These are phyloP conservation scores for Inga oerstediana DNA, from an alignment of 306 rosid species.

Conservation along the genomic window DNA sequence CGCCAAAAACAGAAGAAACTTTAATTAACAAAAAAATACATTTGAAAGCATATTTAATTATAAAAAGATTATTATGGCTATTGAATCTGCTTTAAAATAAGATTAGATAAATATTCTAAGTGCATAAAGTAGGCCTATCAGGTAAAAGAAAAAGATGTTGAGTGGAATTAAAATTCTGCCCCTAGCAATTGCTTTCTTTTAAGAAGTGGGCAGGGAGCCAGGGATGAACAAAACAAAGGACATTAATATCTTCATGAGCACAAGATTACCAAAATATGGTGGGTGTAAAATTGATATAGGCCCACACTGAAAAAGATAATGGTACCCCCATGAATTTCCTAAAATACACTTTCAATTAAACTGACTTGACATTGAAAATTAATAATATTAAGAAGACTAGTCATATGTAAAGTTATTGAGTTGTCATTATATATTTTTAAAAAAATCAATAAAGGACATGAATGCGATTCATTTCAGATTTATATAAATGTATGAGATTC, in stretches of 20 bases:
- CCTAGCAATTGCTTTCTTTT: conserved; percentile 29
- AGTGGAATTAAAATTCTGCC: conserved; percentile 27
- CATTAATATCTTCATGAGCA: conserved; percentile 28
- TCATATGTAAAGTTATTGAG: background rate
- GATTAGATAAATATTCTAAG: background rate
- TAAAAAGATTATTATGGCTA: background rate
- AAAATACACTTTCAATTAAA: background rate
- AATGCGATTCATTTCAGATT: background rate
- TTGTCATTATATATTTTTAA: background rate
- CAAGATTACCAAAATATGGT: conserved; percentile 33
- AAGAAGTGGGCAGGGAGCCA: background rate
- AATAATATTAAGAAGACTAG: background rate
- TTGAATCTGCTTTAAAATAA: background rate
- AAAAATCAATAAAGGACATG: background rate
- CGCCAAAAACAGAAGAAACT: conserved; percentile 24
- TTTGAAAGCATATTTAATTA: background rate
- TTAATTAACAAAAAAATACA: background rate
- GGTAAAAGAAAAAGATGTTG: conserved; percentile 28
- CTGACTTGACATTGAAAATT: background rate
- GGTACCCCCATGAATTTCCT: background rate
- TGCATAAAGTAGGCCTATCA: conserved; percentile 36
- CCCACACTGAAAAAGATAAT: conserved; percentile 33
- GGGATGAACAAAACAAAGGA: conserved; percentile 22
- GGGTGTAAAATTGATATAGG: conserved; percentile 32
- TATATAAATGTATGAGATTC: background rate